Evolutionary conservation across 2,329 filamentous ascomycete species (phyloP), one percentile per base, ranked within the genome.

Genomic region (Polychaeton citri): DNA sequence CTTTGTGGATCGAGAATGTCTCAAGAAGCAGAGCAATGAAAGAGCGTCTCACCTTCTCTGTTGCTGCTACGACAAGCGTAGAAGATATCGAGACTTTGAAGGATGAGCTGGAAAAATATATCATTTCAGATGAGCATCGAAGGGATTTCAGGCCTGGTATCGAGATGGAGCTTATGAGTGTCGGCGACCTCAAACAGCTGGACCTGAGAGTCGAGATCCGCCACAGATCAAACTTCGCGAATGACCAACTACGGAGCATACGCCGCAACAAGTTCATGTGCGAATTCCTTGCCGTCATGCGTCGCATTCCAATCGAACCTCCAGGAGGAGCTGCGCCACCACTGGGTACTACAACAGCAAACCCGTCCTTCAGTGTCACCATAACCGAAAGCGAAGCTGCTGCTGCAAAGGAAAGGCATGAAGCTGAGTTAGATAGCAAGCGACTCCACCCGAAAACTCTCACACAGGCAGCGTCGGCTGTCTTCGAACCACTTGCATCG

Each of bases 231-330:
- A 65, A 66, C 43, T 64, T 62, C 59, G 58, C 62, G 21, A 66
- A 93, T 59, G 87, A 93, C 43, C 68, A 71, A 2, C 71, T 94
- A 19, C 81, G 85, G 28, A 76, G 78, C 13, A 72, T 77, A 9
- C 78, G 86, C 35, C 77, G 87, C 43, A 90, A 82, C 55, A 94
- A 93, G 60, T 95, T 95, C 63, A 92, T 95, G 76, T 92, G 85
- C 53, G 88, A 88, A 2, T 66, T 96, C 40, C 77, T 88, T 2
- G 61, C 84, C 8, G 84, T 86, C 2, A 63, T 93, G 42, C 82
- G 85, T 60, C 84, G 80, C 61, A 70, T 96, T 15, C 87, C 86
- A 12, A 86, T 96, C 50, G 72, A 82, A 47, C 76, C 66, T 10
- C 86, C 87, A 36, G 85, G 79, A 28, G 84, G 80, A 35, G 79